These are phyloP conservation scores for Asterochloris erici DNA, from an alignment of 139 green algal genomes.

Conservation along the genomic window DNA sequence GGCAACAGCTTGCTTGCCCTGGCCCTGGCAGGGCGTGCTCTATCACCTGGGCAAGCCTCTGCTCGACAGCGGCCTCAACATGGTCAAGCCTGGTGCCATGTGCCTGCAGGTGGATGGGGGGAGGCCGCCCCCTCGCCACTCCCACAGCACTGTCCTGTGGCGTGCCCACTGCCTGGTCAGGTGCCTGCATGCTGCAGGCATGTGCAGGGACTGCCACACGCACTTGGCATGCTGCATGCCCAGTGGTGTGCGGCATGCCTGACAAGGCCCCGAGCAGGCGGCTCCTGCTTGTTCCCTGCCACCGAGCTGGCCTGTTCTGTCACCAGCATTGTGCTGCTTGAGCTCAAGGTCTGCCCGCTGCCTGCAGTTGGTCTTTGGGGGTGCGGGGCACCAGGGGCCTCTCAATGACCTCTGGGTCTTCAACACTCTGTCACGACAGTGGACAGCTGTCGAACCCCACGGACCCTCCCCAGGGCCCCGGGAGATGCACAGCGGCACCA, in stretches of 20 bases:
- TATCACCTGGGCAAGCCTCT: background rate
- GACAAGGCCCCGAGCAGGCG: background rate
- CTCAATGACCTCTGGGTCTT: constrained; percentile 64
- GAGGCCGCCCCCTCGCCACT: constrained; percentile 48
- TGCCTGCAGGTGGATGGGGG: constrained; percentile 17
- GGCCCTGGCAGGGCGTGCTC: background rate
- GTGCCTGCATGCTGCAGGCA: background rate
- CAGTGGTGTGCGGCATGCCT: too few relatives aligned
- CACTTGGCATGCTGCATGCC: too few relatives aligned
- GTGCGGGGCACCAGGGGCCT: constrained; percentile 48
- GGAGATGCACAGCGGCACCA: constrained; percentile 61
- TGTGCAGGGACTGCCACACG: too few relatives aligned
- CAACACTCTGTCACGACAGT: constrained; percentile 33
- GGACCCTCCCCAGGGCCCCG: constrained; percentile 28
- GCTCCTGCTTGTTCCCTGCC: background rate
- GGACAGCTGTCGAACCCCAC: constrained; percentile 19
- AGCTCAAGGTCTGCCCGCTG: background rate
- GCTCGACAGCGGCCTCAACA: background rate
- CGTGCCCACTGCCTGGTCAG: constrained; percentile 2
- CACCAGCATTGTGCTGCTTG: background rate
- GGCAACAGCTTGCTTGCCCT: background rate
- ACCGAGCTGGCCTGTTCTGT: background rate
- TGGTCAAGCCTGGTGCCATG: background rate
- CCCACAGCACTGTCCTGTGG: constrained; percentile 42
- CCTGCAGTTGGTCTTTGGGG: constrained; percentile 60